Percentiles rank a stretch among this genome's conserved stretches.
Conservation (phyloP, 1,284 basidiomycete genomes). For the Leccinum fallax region DNA sequence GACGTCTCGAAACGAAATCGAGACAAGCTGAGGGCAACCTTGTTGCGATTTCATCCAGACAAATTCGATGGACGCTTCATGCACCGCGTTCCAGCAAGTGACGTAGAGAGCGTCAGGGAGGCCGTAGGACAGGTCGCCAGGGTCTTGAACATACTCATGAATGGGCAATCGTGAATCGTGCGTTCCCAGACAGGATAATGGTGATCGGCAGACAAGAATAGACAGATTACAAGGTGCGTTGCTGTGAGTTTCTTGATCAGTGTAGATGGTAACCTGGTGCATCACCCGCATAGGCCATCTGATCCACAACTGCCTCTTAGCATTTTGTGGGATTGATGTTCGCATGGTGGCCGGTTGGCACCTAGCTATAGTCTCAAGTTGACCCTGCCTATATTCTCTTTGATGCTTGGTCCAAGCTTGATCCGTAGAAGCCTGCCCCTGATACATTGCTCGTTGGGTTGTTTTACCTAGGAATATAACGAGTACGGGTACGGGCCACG, state of each 20-base stretch:
- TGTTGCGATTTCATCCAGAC: slow-evolving; percentile 84
- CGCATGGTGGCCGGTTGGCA: background rate
- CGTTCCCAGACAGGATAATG: background rate
- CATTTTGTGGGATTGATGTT: background rate
- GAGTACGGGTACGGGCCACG: background rate
- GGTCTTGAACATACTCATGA: slow-evolving; percentile 53
- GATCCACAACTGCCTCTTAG: no score
- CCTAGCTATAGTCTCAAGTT: background rate
- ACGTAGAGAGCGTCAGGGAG: slow-evolving; percentile 72
- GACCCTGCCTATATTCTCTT: no score
- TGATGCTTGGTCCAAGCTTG: no score
- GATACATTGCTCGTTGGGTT: background rate
- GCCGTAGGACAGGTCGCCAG: slow-evolving; percentile 75
- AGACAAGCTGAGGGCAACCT: slow-evolving; percentile 69
- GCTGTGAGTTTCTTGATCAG: background rate
- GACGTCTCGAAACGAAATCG: slow-evolving; percentile 47
- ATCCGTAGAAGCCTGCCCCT: no score
- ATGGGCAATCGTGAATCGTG: slow-evolving; percentile 14
- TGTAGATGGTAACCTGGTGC: background rate
- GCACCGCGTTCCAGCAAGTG: slow-evolving; percentile 54
- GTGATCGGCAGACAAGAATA: background rate
- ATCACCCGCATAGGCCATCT: no score
- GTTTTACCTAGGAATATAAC: background rate
- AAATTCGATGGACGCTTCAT: slow-evolving; percentile 81
- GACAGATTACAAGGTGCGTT: background rate